These are phyloP conservation scores for Plectosphaerella plurivora DNA, from an alignment of 2,329 filamentous ascomycete species.

Conservation along the genomic window DNA sequence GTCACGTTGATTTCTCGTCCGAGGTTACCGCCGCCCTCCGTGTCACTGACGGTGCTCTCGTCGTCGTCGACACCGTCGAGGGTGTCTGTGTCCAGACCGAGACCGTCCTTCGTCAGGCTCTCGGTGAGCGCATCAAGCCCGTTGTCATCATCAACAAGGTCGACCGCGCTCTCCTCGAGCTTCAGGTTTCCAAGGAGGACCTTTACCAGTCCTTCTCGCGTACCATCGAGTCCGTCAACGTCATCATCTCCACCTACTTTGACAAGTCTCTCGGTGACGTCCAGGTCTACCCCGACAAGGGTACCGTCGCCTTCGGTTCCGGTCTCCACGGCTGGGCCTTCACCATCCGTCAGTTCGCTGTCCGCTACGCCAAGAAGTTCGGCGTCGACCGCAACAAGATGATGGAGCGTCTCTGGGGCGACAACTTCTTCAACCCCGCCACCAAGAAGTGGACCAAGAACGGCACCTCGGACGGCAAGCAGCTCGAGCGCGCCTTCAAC, in stretches of 20 bases:
- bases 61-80: conserved; percentile 99
- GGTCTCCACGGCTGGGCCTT: conserved; percentile 99
- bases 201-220: conserved; percentile 99
- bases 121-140: conserved; percentile 99
- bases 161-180: conserved; percentile 97
- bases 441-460: conserved; percentile 99
- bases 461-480: conserved; percentile 77
- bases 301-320: conserved; percentile 98
- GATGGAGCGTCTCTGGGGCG: conserved; percentile 99
- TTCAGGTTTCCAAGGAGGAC: conserved; percentile 98
- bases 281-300: conserved; percentile 97
- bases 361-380: conserved; percentile 98
- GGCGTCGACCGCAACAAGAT: conserved; percentile 99
- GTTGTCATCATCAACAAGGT: conserved; percentile 99
- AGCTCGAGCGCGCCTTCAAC: conserved; percentile 97
- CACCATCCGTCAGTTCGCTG: conserved; percentile 96
- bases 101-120: conserved; percentile 97
- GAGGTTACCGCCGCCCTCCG: conserved; percentile 98
- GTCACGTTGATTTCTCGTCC: conserved; percentile 99
- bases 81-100: conserved; percentile 99
- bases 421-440: conserved; percentile 99
- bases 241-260: conserved; percentile 98
- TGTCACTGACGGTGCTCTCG: conserved; percentile 99
- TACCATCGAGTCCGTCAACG: conserved; percentile 99
- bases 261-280: conserved; percentile 96